These are phyloP conservation scores for Ophiostoma sp. DNA, from an alignment of 2,329 filamentous ascomycete species.

Conservation along the genomic window DNA sequence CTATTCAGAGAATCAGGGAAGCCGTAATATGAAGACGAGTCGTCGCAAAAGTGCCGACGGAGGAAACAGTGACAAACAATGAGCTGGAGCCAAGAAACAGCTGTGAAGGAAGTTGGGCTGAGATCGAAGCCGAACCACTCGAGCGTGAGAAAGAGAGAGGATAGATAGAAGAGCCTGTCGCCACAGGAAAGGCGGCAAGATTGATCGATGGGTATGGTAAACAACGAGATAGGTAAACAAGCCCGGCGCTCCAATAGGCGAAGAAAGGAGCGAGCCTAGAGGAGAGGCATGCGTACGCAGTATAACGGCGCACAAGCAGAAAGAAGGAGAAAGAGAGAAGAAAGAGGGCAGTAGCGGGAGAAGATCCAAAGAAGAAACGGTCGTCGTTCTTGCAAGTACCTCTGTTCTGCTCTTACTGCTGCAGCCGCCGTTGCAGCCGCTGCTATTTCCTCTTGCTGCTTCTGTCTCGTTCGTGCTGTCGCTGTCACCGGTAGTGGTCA, in stretches of 20 bases:
- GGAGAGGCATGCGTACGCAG: constrained; percentile 25
- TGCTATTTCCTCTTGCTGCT: not conserved
- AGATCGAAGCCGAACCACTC: constrained; percentile 3
- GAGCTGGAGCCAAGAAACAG: not conserved
- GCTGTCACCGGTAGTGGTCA: not conserved
- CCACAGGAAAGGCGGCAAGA: constrained; percentile 8
- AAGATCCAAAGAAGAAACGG: not conserved
- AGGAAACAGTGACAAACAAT: not conserved
- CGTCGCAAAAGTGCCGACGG: not conserved
- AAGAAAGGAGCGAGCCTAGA: not conserved
- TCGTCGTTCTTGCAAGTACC: not conserved
- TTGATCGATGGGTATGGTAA: constrained; percentile 23
- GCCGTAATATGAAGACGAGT: no score
- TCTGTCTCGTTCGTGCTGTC: not conserved
- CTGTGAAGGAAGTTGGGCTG: constrained; percentile 17
- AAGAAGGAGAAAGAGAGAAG: constrained; percentile 6
- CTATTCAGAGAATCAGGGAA: not conserved
- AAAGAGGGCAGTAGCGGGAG: not conserved
- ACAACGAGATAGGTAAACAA: constrained; percentile 26
- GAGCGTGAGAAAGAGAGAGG: not conserved
- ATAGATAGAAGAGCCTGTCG: constrained; percentile 2
- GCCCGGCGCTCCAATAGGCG: constrained; percentile 22
- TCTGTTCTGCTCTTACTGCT: not conserved
- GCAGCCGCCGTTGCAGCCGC: not conserved
- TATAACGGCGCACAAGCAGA: constrained; percentile 29